A percentile compares a stretch with the other conserved stretches of the same genome.
phyloP scores from a whole-genome alignment of 2,329 filamentous ascomycete genomes.

The Trichoderma brevicompactum region DNA sequence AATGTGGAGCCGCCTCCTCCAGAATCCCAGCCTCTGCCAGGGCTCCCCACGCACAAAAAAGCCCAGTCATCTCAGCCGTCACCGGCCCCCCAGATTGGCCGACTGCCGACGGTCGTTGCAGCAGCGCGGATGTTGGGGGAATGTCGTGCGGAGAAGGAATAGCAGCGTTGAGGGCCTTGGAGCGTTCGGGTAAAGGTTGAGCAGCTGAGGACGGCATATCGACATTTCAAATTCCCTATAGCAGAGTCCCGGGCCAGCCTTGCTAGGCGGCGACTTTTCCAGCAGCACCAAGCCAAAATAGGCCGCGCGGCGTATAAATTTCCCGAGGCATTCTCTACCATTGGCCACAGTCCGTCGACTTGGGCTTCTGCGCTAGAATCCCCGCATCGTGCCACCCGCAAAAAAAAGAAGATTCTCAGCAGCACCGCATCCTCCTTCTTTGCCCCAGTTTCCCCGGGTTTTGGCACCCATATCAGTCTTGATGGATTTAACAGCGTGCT shows the following conservation, averaged over 20 bases:
- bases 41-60: conserved; percentile 3
- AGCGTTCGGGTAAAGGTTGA: not conserved
- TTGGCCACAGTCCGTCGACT: not conserved
- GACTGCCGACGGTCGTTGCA: conserved; percentile 15
- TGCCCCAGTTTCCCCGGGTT: conserved; percentile 20
- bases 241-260: too few relatives aligned
- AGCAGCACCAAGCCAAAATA: not conserved
- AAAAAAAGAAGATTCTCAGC: not conserved
- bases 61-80: not conserved
- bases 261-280: too few relatives aligned
- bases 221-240: not conserved
- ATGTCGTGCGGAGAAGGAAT: not conserved
- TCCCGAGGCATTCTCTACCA: conserved; percentile 18
- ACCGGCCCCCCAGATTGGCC: conserved; percentile 9
- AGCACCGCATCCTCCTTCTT: not conserved
- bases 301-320: conserved; percentile 7
- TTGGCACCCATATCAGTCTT: conserved; percentile 9
- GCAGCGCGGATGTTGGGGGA: not conserved
- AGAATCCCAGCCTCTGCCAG: not conserved
- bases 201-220: not conserved
- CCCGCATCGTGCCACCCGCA: conserved; percentile 8
- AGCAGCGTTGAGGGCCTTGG: not conserved
- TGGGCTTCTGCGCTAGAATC: not conserved
- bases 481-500: conserved; percentile 12
- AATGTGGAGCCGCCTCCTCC: conserved; percentile 7